phyloP scores from a whole-genome alignment of 345 rosid genomes.

The Moricandia moricandioides region DNA sequence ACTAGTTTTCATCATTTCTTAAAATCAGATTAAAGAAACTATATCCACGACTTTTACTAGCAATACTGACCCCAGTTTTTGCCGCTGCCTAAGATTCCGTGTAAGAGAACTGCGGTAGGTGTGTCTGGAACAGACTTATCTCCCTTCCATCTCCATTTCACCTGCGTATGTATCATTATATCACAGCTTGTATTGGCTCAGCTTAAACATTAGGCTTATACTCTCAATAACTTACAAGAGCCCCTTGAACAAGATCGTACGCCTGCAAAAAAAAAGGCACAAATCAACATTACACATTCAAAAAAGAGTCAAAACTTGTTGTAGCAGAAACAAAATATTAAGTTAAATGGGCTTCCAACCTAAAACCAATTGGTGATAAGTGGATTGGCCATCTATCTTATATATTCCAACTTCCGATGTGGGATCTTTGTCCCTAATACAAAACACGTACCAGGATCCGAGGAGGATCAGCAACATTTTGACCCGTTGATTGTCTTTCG shows the following conservation, averaged over 20 bases:
- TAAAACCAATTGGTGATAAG: too few species aligned
- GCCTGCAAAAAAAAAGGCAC: slow-evolving; percentile 52
- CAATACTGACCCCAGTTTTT: slow-evolving; percentile 83
- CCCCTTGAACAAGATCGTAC: slow-evolving; percentile 88
- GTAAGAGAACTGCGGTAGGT: slow-evolving; percentile 91
- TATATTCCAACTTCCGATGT: too few species aligned
- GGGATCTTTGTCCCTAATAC: too few species aligned
- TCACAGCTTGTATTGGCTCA: neutral
- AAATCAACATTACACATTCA: slow-evolving; percentile 1
- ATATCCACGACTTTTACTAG: neutral
- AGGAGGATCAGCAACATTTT: slow-evolving; percentile 48
- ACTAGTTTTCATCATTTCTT: neutral
- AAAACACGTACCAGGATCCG: slow-evolving; percentile 50
- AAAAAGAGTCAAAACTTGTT: neutral
- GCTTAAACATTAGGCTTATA: neutral
- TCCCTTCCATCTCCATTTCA: slow-evolving; percentile 69
- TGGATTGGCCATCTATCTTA: too few species aligned
- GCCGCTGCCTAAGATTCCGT: slow-evolving; percentile 85
- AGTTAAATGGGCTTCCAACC: too few species aligned
- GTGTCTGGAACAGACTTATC: slow-evolving; percentile 75
- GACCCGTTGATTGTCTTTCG: slow-evolving; percentile 51
- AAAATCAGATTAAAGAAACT: neutral
- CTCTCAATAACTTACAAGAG: slow-evolving; percentile 55
- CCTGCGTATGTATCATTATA: slow-evolving; percentile 39
- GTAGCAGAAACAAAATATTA: neutral